Percentiles rank a stretch among this genome's conserved stretches.
phyloP scores from a whole-genome alignment of 495 filamentous ascomycete genomes.

The Daldinia concentrica region DNA sequence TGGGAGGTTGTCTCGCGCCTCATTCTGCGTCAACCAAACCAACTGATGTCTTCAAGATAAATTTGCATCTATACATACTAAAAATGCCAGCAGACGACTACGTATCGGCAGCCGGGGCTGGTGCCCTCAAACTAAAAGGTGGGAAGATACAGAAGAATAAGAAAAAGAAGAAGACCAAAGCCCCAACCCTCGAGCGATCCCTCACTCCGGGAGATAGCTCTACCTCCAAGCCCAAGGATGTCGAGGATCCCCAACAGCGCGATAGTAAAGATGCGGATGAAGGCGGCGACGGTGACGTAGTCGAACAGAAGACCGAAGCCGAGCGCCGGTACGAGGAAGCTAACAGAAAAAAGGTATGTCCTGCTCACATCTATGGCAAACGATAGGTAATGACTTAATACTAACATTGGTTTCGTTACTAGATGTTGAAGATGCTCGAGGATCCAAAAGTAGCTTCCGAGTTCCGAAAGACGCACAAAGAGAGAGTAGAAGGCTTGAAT shows the following conservation, averaged over 20 bases:
- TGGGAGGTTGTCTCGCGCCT: background rate
- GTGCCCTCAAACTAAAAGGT: slow-evolving; percentile 84
- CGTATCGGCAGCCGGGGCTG: slow-evolving; percentile 67
- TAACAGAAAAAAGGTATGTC: slow-evolving; percentile 77
- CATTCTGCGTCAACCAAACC: background rate
- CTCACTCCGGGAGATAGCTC: slow-evolving; percentile 40
- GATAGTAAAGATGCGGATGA: slow-evolving; percentile 35
- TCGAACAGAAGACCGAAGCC: slow-evolving; percentile 78
- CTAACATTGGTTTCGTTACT: slow-evolving; percentile 57
- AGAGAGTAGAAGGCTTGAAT: slow-evolving; percentile 95
- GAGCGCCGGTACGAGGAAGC: slow-evolving; percentile 83
- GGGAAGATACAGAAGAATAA: slow-evolving; percentile 65
- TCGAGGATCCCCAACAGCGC: slow-evolving; percentile 24
- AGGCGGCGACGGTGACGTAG: slow-evolving; percentile 34
- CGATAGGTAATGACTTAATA: background rate
- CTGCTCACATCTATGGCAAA: background rate
- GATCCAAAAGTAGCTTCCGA: slow-evolving; percentile 62
- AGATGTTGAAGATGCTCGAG: slow-evolving; percentile 74
- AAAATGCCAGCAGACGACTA: slow-evolving; percentile 75
- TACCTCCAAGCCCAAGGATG: slow-evolving; percentile 18
- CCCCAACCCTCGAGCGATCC: slow-evolving; percentile 49
- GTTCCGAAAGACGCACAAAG: slow-evolving; percentile 94
- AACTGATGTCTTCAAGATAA: background rate
- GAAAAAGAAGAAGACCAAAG: slow-evolving; percentile 65
- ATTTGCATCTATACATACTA: background rate